Evolutionary conservation across 768 basidiomycete genomes (phyloP).

Genomic region (Rhizopogon rudus): DNA sequence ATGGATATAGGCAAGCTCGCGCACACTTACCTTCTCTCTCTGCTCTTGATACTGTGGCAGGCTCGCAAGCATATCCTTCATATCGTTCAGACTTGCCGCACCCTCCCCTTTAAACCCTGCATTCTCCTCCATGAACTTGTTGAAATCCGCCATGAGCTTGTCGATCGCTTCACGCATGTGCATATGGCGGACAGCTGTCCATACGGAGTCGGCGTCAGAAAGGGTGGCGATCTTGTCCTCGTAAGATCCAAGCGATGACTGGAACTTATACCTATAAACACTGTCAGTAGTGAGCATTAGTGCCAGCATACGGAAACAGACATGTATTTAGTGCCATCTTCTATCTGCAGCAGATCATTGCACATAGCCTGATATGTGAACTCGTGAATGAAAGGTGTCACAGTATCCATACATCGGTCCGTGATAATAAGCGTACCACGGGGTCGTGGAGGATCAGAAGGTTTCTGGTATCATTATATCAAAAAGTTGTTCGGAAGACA

Average conservation of each 20-base stretch:
- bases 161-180: conserved; percentile 99
- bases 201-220: conserved; percentile 85
- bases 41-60: conserved; percentile 94
- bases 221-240: conserved; percentile 87
- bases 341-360: conserved; percentile 86
- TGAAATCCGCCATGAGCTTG: conserved; percentile 95
- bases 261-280: conserved; percentile 81
- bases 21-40: conserved; percentile 71
- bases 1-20: neutral
- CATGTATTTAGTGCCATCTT: conserved; percentile 84
- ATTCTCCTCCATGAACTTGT: conserved; percentile 89
- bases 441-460: conserved; percentile 52
- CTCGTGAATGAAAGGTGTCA: conserved; percentile 90
- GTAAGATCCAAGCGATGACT: conserved; percentile 76
- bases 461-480: conserved; percentile 36
- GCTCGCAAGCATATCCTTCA: conserved; percentile 98
- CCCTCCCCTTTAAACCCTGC: conserved; percentile 92
- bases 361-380: conserved; percentile 99
- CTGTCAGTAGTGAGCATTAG: neutral
- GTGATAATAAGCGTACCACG: conserved; percentile 85
- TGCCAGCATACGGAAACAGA: conserved; percentile 35
- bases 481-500: neutral
- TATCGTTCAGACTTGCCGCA: conserved; percentile 88
- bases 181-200: conserved; percentile 92
- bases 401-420: conserved; percentile 93